Percentiles rank a stretch among this genome's conserved stretches.
Evolutionary conservation across 495 filamentous ascomycete species (phyloP).

Genomic region (Aspergillus heteromorphus): DNA sequence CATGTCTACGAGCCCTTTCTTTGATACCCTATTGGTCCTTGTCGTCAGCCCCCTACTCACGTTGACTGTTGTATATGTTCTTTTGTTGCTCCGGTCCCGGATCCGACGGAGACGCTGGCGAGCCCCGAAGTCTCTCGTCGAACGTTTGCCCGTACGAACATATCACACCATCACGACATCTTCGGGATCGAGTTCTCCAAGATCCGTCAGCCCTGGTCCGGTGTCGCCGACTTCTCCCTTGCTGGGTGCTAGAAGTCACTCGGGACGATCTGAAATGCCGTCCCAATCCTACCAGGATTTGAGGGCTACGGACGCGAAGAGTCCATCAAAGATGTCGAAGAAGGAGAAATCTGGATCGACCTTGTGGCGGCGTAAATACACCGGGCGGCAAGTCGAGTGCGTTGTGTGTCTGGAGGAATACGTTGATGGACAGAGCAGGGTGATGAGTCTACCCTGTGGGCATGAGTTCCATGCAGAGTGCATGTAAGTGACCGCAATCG

Average conservation of each 20-base stretch:
- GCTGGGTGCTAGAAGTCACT: conserved; percentile 32
- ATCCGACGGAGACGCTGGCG: conserved; percentile 89
- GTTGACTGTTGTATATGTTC: conserved; percentile 84
- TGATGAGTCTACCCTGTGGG: conserved; percentile 98
- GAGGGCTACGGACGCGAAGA: conserved; percentile 39
- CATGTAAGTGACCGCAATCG: conserved; percentile 70
- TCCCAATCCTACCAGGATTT: conserved; percentile 64
- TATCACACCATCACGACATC: conserved; percentile 77
- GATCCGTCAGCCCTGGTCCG: conserved; percentile 43
- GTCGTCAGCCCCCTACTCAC: conserved; percentile 91
- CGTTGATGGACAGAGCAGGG: conserved; percentile 84
- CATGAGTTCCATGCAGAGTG: conserved; percentile 97
- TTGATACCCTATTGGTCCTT: conserved; percentile 89
- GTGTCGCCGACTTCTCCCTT: conserved; percentile 74
- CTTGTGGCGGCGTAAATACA: conserved; percentile 75
- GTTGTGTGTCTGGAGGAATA: conserved; percentile 99
- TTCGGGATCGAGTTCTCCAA: conserved; percentile 49
- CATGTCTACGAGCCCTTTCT: conserved; percentile 88
- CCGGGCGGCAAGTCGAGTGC: conserved; percentile 83
- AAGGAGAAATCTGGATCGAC: conserved; percentile 47
- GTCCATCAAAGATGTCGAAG: conserved; percentile 27
- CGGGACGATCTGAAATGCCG: conserved; percentile 39
- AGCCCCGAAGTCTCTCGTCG: conserved; percentile 92
- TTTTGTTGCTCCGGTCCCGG: conserved; percentile 81
- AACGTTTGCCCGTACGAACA: conserved; percentile 87